Evolutionary conservation across 225 moss, liverwort and hornwort genomes (phyloP).

Genomic region (Sphagnum tenellum): DNA sequence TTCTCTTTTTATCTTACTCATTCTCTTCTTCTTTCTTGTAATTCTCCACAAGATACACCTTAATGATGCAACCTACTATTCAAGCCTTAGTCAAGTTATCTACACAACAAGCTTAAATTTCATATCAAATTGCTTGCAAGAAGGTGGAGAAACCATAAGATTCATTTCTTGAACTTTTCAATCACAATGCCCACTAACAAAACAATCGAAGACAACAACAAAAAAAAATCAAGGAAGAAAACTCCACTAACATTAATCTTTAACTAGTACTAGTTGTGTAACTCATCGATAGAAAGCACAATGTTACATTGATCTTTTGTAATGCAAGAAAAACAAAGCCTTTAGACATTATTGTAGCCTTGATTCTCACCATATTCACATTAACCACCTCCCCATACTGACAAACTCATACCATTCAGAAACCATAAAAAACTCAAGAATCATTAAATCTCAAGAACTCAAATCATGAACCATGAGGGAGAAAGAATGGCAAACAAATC

Average conservation of each 20-base stretch:
- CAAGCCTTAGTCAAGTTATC: conserved; percentile 94
- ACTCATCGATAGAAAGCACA: conserved; percentile 87
- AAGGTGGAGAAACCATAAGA: no score
- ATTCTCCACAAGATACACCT: conserved; percentile 88
- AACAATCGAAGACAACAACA: background rate
- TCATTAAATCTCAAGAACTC: background rate
- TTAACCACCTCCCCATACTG: conserved; percentile 96
- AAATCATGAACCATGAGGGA: no score
- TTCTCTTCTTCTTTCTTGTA: conserved; percentile 94
- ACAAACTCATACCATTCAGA: background rate
- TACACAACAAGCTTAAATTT: conserved; percentile 12
- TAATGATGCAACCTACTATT: conserved; percentile 69
- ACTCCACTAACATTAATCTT: no score
- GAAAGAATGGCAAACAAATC: no score
- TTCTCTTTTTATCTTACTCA: conserved; percentile 81
- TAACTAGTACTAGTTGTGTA: no score
- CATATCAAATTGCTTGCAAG: background rate
- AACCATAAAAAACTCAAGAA: background rate
- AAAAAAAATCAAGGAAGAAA: background rate
- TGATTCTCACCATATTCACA: conserved; percentile 84
- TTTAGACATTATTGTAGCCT: conserved; percentile 85
- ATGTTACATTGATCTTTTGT: conserved; percentile 87
- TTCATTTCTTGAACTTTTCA: background rate
- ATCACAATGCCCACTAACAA: background rate
- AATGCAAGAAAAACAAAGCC: conserved; percentile 96